A percentile compares a stretch with the other conserved stretches of the same genome.
phyloP scores from a whole-genome alignment of 768 basidiomycete species.

The Russula vinacea region DNA sequence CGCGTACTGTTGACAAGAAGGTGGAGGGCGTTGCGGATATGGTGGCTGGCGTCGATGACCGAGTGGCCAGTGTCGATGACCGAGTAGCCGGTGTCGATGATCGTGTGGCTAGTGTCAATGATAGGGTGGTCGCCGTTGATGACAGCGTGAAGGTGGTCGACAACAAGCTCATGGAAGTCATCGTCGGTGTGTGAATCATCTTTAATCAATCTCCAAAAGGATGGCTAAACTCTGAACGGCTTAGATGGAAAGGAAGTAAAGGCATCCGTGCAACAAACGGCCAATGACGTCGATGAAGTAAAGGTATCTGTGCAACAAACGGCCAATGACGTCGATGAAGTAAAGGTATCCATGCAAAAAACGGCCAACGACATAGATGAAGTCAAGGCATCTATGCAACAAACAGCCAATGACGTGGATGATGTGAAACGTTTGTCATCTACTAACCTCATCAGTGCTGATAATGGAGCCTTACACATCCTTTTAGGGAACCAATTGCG shows the following conservation, averaged over 20 bases:
- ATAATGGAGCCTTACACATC: not conserved
- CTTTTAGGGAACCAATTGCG: not conserved
- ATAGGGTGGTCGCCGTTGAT: not conserved
- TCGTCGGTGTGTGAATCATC: not conserved
- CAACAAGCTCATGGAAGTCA: not conserved
- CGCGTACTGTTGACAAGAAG: not conserved
- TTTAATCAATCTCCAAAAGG: not conserved
- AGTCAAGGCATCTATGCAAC: too few species aligned
- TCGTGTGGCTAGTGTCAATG: not conserved
- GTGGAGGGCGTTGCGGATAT: not conserved
- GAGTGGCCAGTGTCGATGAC: not conserved
- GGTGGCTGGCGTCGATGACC: not conserved
- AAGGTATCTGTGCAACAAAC: not conserved
- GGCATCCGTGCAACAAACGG: too few species aligned
- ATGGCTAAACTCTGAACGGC: not conserved
- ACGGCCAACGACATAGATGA: too few species aligned
- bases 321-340: not conserved
- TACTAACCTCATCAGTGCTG: not conserved
- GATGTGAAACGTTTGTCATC: not conserved
- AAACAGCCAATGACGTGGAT: too few species aligned
- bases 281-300: too few species aligned
- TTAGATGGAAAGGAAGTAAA: not conserved
- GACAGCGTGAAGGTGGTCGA: not conserved
- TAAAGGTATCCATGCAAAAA: too few species aligned
- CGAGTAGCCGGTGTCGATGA: not conserved